Evolutionary conservation across 108 stramenopile genomes (phyloP), one percentile per base, ranked within the genome.

Genomic region (Conticribra guillardii): DNA sequence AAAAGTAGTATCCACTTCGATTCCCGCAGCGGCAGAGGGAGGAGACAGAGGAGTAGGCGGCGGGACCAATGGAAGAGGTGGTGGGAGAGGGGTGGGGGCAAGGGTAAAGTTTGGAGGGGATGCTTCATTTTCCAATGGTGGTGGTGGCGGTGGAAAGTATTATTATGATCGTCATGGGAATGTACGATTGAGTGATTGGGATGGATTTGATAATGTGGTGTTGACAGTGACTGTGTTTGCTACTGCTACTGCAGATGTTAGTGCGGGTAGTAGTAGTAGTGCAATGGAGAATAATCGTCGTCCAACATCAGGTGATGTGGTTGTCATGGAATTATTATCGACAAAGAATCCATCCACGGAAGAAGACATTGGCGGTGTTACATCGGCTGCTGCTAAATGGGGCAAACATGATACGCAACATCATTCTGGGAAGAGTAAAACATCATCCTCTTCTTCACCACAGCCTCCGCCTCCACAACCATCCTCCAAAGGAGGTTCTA

Each of bases 181-280:
- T 54, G 2, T 62, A 18, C 60, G 44, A 19, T 30, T 34, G 8
- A 64, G 67, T 22, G 71, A 80, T 15, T 67, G 60, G 41, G 69
- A 71, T 18, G 79, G 79, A 30, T 72, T 72, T 51, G 79, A 80
- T 19, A 64, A 71, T 56, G 79, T 72, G 15, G 66, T 80, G 3
- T 27, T 80, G 54, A 60, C 71, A n/a, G 79, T 72, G 23, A 80
- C 79, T 19, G 30, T 71, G 24, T 80, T 71, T 53, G 52, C 71
- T n/a, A 67, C 61, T 2, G 26, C 24, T 4, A 29, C 49, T 32
- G 28, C 16, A 2, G 11, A 60, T 23, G 27, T 31, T 8, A 60
- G 27, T 30, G n/a, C 29, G 27, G 24, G 11, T 1, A 29, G 47
- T 4, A 22, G 2, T 21, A 55, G 19, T 29, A 23, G 30, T 21